Percentiles rank a stretch among this genome's conserved stretches.
phyloP scores from a whole-genome alignment of 768 basidiomycete genomes.

The Mycena floridula region DNA sequence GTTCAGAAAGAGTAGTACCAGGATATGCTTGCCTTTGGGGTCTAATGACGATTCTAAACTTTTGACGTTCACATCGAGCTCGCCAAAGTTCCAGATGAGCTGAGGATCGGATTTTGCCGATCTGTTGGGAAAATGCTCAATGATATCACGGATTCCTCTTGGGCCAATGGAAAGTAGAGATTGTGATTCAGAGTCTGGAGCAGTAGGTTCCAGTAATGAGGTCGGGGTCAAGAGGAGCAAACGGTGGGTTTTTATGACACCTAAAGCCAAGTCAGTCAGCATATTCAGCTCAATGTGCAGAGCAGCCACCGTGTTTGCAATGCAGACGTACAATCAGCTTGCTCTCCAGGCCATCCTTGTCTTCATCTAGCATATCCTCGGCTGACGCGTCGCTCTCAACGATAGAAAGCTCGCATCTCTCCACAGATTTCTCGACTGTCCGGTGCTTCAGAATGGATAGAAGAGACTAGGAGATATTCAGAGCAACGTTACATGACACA shows the following conservation, averaged over 20 bases:
- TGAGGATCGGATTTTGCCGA: conserved; percentile 68
- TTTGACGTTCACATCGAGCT: conserved; percentile 60
- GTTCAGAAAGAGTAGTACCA: neutral
- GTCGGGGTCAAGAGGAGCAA: conserved; percentile 54
- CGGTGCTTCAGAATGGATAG: conserved; percentile 70
- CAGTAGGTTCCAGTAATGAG: conserved; percentile 58
- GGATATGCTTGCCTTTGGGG: conserved; percentile 43
- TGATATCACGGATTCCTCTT: conserved; percentile 64
- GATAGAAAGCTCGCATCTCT: conserved; percentile 70
- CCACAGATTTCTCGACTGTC: conserved; percentile 71
- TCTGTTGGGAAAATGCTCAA: conserved; percentile 75
- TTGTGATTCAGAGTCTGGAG: conserved; percentile 51
- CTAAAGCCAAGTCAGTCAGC: conserved; percentile 27
- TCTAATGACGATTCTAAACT: conserved; percentile 65
- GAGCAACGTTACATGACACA: neutral
- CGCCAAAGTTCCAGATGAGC: conserved; percentile 74
- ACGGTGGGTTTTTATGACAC: conserved; percentile 78
- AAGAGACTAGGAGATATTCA: conserved; percentile 39
- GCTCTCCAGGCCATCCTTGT: conserved; percentile 60
- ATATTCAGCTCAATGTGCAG: neutral
- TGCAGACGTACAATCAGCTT: conserved; percentile 66
- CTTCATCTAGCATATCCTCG: conserved; percentile 33
- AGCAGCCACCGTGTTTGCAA: conserved; percentile 71
- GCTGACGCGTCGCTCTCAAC: conserved; percentile 39
- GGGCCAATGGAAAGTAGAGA: conserved; percentile 70